Percentiles rank a stretch among this genome's conserved stretches.
phyloP scores from a whole-genome alignment of 1,139 yeast species.

The Spencermartinsiella ligniputridi region DNA sequence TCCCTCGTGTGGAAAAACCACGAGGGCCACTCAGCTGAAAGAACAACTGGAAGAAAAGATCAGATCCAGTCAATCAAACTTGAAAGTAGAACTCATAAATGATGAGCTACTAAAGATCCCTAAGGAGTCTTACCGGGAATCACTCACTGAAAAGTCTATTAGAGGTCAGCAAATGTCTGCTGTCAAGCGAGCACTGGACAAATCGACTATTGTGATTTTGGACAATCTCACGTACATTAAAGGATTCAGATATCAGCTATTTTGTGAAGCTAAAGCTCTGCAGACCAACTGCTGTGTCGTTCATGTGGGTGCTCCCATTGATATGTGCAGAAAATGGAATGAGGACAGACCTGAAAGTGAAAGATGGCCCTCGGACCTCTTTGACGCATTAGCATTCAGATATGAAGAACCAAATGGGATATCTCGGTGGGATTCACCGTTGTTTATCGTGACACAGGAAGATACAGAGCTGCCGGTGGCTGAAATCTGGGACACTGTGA shows the following conservation, averaged over 20 bases:
- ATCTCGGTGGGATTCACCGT: constrained; percentile 92
- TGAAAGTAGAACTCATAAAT: constrained; percentile 61
- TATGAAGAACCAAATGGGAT: constrained; percentile 90
- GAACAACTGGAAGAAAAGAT: constrained; percentile 48
- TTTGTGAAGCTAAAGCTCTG: constrained; percentile 85
- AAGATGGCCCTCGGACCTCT: constrained; percentile 65
- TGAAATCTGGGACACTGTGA: constrained; percentile 68
- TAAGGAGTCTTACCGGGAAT: constrained; percentile 55
- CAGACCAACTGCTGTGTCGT: constrained; percentile 80
- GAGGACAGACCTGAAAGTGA: constrained; percentile 25
- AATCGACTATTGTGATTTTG: constrained; percentile 68
- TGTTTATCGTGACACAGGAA: constrained; percentile 63
- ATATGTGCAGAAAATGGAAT: constrained; percentile 63
- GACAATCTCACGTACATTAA: constrained; percentile 89
- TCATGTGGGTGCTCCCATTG: constrained; percentile 67
- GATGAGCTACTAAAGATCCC: constrained; percentile 75
- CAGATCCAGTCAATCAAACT: constrained; percentile 47
- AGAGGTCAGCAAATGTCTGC: constrained; percentile 86
- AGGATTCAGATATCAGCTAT: constrained; percentile 91
- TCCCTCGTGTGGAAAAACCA: constrained; percentile 82
- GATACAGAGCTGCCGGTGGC: constrained; percentile 53
- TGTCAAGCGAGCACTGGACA: constrained; percentile 72
- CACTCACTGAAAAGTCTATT: constrained; percentile 63
- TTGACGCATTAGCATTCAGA: constrained; percentile 70
- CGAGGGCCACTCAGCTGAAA: constrained; percentile 58